phyloP scores from a whole-genome alignment of 176 grass and related monocot genomes.

The Saccharum officinarum region DNA sequence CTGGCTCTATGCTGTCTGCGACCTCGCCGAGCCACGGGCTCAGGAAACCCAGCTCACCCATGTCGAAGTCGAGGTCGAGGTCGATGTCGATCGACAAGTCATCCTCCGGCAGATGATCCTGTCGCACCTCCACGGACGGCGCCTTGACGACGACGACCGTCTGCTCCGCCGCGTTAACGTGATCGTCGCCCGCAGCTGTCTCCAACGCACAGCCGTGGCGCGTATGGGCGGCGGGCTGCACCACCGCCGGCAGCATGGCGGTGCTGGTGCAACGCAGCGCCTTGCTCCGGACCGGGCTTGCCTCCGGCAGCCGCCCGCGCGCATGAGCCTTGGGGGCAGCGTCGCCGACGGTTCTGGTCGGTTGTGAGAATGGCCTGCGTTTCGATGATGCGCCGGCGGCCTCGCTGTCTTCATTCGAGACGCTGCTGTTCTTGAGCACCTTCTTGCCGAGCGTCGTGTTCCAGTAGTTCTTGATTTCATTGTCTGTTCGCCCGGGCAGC shows the following conservation, averaged over 20 bases:
- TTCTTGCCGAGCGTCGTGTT: conserved; percentile 49
- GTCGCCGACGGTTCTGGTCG: too few species aligned
- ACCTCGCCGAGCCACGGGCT: conserved; percentile 25
- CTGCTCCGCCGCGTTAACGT: too few species aligned
- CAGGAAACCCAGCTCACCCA: conserved; percentile 30
- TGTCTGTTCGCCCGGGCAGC: conserved; percentile 53
- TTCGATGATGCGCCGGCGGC: too few species aligned
- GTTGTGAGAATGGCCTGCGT: too few species aligned
- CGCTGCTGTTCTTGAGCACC: not conserved
- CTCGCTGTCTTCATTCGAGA: too few species aligned
- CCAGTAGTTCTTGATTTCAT: conserved; percentile 65
- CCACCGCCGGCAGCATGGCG: not conserved
- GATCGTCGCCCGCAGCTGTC: not conserved
- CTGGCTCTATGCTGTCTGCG: not conserved
- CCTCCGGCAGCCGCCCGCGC: not conserved
- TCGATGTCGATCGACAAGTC: not conserved
- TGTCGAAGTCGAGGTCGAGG: conserved; percentile 19
- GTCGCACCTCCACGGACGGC: not conserved
- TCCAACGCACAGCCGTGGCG: not conserved
- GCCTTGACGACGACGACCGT: too few species aligned
- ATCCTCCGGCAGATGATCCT: not conserved
- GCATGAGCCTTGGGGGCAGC: too few species aligned
- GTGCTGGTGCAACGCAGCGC: conserved; percentile 28
- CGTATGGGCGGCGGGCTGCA: not conserved
- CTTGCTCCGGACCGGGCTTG: conserved; percentile 30